Percentiles rank a stretch among this genome's conserved stretches.
phyloP scores from a whole-genome alignment of 1,284 basidiomycete genomes.

The Dichomitus squalens region DNA sequence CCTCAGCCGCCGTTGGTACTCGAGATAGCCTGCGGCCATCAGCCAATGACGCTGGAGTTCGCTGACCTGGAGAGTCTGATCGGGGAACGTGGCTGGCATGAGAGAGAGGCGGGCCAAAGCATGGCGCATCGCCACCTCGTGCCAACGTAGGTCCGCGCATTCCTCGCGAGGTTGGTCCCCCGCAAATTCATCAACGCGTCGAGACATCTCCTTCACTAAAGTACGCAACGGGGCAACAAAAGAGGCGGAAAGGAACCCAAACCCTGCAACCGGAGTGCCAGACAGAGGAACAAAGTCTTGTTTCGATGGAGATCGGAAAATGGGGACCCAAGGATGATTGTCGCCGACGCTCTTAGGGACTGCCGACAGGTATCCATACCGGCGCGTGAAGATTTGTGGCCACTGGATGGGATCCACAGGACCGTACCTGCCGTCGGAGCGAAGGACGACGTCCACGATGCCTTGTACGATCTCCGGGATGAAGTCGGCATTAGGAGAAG shows the following conservation, averaged over 20 bases:
- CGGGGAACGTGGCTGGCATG: background rate
- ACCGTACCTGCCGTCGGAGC: background rate
- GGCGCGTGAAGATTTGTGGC: slow-evolving; percentile 1
- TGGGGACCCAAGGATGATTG: too few species aligned
- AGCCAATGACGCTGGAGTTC: background rate
- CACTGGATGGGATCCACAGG: slow-evolving; percentile 2
- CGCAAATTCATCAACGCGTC: background rate
- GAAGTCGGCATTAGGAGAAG: background rate
- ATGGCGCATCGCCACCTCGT: background rate
- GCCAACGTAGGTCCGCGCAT: background rate
- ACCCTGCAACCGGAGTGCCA: background rate
- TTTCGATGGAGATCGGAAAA: background rate
- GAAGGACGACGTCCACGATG: background rate
- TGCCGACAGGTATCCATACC: background rate
- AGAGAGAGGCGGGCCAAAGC: background rate
- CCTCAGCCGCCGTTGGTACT: background rate
- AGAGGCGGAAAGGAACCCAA: background rate
- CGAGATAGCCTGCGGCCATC: background rate
- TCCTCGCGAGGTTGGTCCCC: background rate
- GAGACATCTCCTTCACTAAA: background rate
- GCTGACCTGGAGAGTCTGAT: background rate
- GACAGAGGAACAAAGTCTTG: background rate
- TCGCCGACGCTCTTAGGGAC: background rate
- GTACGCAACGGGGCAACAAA: background rate
- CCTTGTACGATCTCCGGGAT: background rate